phyloP scores from a whole-genome alignment of 768 basidiomycete genomes.

The Holtermanniella nyarrowii region DNA sequence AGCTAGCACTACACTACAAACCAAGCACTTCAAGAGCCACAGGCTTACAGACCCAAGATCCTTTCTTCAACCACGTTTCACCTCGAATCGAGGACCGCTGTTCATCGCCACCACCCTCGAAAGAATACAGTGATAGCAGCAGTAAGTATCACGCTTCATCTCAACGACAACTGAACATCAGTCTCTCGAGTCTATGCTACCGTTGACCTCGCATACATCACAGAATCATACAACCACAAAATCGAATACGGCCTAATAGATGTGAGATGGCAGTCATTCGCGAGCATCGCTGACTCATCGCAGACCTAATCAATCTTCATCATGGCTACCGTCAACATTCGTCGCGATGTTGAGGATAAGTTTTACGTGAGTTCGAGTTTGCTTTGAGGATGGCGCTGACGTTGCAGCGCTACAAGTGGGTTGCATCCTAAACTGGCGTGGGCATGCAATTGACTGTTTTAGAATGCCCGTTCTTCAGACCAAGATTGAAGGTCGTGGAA shows the following conservation, averaged over 20 bases:
- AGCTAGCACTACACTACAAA: too few species aligned
- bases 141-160: too few species aligned
- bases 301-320: conserved; percentile 9
- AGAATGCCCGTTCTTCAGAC: conserved; percentile 82
- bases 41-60: too few species aligned
- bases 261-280: too few species aligned
- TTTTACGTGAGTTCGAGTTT: conserved; percentile 32
- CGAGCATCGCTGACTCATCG: background rate
- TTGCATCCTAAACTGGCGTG: background rate
- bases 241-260: background rate
- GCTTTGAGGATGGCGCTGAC: background rate
- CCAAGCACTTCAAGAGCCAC: too few species aligned
- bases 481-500: conserved; percentile 98
- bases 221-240: background rate
- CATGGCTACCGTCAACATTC: conserved; percentile 41
- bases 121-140: too few species aligned
- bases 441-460: background rate
- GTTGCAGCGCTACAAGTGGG: conserved; percentile 6
- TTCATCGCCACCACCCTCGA: too few species aligned
- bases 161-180: too few species aligned
- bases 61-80: too few species aligned
- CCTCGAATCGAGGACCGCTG: too few species aligned
- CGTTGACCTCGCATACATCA: background rate
- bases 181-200: background rate
- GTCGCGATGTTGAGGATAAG: conserved; percentile 41